phyloP scores from a whole-genome alignment of 2,329 filamentous ascomycete species.

The Diplodia sapinea region DNA sequence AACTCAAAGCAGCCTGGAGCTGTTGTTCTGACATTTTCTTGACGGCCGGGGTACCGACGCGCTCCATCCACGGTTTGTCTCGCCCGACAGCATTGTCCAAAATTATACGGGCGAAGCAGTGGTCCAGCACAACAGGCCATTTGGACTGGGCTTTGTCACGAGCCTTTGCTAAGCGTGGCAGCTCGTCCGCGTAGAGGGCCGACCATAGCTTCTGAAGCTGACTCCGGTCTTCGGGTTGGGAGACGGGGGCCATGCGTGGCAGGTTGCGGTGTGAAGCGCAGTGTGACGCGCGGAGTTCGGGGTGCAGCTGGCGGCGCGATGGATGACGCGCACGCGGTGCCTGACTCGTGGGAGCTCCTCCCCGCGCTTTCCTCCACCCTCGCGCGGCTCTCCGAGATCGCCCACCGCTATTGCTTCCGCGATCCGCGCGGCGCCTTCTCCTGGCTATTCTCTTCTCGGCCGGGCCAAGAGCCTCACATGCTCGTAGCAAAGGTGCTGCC shows the following conservation, averaged over 20 bases:
- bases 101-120: slow-evolving; percentile 55
- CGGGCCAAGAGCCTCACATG: neutral
- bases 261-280: slow-evolving; percentile 16
- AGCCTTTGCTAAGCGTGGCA: slow-evolving; percentile 40
- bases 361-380: no score
- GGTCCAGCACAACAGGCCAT: slow-evolving; percentile 54
- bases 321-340: slow-evolving; percentile 9
- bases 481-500: neutral
- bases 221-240: neutral
- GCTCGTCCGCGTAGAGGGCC: slow-evolving; percentile 38
- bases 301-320: slow-evolving; percentile 3
- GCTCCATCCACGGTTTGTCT: slow-evolving; percentile 50
- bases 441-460: neutral
- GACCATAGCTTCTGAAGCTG: slow-evolving; percentile 35
- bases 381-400: neutral
- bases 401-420: slow-evolving; percentile 15
- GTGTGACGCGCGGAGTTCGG: neutral
- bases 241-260: neutral
- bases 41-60: slow-evolving; percentile 51
- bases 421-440: slow-evolving; percentile 4
- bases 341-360: slow-evolving; percentile 11
- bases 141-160: slow-evolving; percentile 42
- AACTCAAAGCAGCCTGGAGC: slow-evolving; percentile 45
- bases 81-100: slow-evolving; percentile 51
- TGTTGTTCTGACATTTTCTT: slow-evolving; percentile 52